Conservation (phyloP, 2,329 filamentous ascomycete genomes). For the Ophiostoma pallidulum region DNA sequence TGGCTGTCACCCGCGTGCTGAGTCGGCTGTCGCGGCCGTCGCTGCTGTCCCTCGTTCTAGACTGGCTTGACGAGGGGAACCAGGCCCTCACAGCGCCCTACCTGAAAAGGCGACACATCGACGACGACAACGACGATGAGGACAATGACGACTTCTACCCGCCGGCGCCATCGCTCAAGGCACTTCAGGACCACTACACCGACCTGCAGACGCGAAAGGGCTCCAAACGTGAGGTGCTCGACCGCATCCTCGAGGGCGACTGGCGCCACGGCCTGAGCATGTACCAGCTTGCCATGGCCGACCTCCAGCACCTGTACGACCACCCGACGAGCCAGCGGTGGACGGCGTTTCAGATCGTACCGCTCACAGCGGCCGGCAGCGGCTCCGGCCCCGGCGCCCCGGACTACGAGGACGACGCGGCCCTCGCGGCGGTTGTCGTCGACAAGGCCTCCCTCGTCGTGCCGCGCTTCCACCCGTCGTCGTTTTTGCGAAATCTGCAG, state of each 20-base stretch:
- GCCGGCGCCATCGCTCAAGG: constrained; percentile 53
- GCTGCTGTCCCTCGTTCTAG: constrained; percentile 60
- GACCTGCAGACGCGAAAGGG: constrained; percentile 51
- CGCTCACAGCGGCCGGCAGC: constrained; percentile 31
- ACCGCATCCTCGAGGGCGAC: constrained; percentile 57
- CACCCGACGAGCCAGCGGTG: constrained; percentile 55
- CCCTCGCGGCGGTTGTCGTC: constrained; percentile 29
- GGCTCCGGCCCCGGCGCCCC: constrained; percentile 18
- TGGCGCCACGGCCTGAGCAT: constrained; percentile 56
- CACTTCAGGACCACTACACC: constrained; percentile 56
- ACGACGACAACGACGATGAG: constrained; percentile 40
- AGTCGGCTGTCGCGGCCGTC: constrained; percentile 61
- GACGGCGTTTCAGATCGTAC: constrained; percentile 51
- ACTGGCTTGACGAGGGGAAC: constrained; percentile 67
- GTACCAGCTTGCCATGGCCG: constrained; percentile 61
- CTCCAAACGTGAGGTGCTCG: constrained; percentile 53
- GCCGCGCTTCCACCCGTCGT: constrained; percentile 70
- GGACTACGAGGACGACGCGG: not conserved
- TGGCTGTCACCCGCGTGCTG: constrained; percentile 56
- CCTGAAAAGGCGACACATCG: constrained; percentile 31
- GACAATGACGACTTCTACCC: constrained; percentile 60
- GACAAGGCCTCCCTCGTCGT: constrained; percentile 40
- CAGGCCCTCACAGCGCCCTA: constrained; percentile 50
- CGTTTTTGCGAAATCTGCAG: constrained; percentile 69
- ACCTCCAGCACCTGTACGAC: constrained; percentile 56